Base-by-base conservation (phyloP, 1,284 basidiomycete species). In the Ceratobasidium sp. region DNA sequence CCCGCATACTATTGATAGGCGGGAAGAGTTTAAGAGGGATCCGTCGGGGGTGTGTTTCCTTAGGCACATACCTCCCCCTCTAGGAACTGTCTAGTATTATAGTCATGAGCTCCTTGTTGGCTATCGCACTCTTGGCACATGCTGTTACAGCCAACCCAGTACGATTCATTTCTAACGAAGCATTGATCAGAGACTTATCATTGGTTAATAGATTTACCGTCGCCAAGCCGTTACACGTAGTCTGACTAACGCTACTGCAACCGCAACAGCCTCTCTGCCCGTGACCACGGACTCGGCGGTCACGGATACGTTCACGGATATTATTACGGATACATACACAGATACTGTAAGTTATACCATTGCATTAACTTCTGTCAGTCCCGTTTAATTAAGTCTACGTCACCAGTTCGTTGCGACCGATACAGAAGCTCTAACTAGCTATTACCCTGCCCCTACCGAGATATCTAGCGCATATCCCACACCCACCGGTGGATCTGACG, bases 81-180 rank as follows among this genome's bases (percentile, higher is more conserved):
- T 7, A 47, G 17, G 38, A 31, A 22, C 32, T 20, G 27, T 35
- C 31, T 27, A 22, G 15, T 40, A 5, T 1, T 15, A 20, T 6
- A 49, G 15, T 22, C 32, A 64, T 64, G 58, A 64, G 29, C 58
- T 64, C 58, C 12, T 22, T 64, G 29, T 38, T 64, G n/a, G 58
- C 45, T 17, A 8, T 64, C 32, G 58, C 58, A 15, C 58, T 64
- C 45, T 43, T 38, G 35, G 58, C 58, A 10, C 58, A 52, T n/a
- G 58, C 47, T 32, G 40, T 64, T 64, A 29, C 34, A 20, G 58
- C 58, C 45, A 64, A 64, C 22, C 58, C 58, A 12, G 58, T 64
- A 25, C 27, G 58, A 22, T 47, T 1, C 15, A n/a, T 35, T 20
- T 22, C 12, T 40, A 17, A 22, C 17, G 7, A 17, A 7, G 17